These are phyloP conservation scores for Cadophora sp. DNA, from an alignment of 2,329 filamentous ascomycete species.

Conservation along the genomic window DNA sequence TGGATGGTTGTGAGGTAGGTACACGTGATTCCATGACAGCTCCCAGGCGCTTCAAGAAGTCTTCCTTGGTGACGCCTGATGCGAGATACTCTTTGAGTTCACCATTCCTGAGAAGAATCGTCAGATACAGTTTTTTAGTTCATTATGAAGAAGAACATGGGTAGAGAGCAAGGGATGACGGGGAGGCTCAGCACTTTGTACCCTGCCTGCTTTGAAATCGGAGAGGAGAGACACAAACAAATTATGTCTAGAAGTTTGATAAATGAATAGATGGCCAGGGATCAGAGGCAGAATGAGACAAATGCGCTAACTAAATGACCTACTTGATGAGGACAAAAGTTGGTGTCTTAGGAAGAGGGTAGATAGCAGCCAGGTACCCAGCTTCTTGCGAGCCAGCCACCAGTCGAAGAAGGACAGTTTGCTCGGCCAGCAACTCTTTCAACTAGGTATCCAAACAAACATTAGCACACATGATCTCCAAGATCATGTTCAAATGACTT, in stretches of 20 bases:
- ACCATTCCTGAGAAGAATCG: slow-evolving; percentile 62
- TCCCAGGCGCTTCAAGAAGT: slow-evolving; percentile 66
- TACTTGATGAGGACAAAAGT: slow-evolving; percentile 80
- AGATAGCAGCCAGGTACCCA: slow-evolving; percentile 81
- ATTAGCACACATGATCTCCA: slow-evolving; percentile 23
- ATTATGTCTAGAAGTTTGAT: neutral
- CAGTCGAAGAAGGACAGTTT: slow-evolving; percentile 75
- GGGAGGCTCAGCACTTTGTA: neutral
- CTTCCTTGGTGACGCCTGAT: slow-evolving; percentile 66
- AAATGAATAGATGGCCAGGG: neutral
- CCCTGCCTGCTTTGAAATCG: neutral
- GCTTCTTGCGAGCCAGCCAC: slow-evolving; percentile 79
- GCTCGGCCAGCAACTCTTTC: slow-evolving; percentile 60
- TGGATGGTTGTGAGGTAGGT: slow-evolving; percentile 20
- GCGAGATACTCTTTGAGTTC: slow-evolving; percentile 79
- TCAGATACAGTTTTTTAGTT: slow-evolving; percentile 19
- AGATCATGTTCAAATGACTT: neutral
- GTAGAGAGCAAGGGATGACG: slow-evolving; percentile 6
- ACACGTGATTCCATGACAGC: slow-evolving; percentile 45
- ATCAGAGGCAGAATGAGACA: neutral
- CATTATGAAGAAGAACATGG: neutral
- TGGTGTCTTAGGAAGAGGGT: slow-evolving; percentile 79
- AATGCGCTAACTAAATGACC: slow-evolving; percentile 36
- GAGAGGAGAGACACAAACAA: neutral
- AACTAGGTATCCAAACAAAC: slow-evolving; percentile 53